phyloP scores from a whole-genome alignment of 129 eudicot genomes.

The Silybum marianum region DNA sequence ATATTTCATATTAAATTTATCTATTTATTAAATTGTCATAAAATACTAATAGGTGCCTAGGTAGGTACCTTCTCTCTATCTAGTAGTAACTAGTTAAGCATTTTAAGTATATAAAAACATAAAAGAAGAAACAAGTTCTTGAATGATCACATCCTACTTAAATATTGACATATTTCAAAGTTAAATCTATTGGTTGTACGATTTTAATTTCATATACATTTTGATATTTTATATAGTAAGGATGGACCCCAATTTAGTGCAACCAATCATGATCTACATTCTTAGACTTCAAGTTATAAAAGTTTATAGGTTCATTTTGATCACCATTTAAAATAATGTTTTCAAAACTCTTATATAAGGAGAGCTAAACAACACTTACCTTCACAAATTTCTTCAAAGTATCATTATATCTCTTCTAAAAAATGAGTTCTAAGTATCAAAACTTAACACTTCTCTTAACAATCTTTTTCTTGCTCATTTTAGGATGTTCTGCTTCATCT shows the following conservation, averaged over 20 bases:
- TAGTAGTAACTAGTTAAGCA: neutral
- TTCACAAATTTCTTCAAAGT: constrained; percentile 23
- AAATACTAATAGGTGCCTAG: neutral
- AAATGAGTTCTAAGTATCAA: constrained; percentile 33
- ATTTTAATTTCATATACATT: too few relatives aligned
- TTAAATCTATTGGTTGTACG: neutral
- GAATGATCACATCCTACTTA: neutral
- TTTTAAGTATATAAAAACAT: too few relatives aligned
- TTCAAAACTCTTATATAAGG: constrained; percentile 27
- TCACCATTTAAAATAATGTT: neutral
- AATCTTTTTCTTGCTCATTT: constrained; percentile 37
- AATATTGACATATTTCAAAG: neutral
- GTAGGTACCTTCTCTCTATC: neutral
- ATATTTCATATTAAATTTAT: neutral
- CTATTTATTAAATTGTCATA: neutral
- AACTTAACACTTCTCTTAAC: constrained; percentile 17
- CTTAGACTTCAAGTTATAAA: constrained; percentile 37
- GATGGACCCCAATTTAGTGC: constrained; percentile 40
- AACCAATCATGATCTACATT: constrained; percentile 37
- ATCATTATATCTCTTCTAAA: neutral
- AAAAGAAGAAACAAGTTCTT: neutral
- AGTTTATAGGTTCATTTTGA: constrained; percentile 3
- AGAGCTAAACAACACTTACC: constrained; percentile 17
- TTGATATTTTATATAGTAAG: neutral
- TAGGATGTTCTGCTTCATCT: constrained; percentile 30